Base-by-base conservation (phyloP, 2,329 filamentous ascomycete species). In the Botrytis pseudocinerea region DNA sequence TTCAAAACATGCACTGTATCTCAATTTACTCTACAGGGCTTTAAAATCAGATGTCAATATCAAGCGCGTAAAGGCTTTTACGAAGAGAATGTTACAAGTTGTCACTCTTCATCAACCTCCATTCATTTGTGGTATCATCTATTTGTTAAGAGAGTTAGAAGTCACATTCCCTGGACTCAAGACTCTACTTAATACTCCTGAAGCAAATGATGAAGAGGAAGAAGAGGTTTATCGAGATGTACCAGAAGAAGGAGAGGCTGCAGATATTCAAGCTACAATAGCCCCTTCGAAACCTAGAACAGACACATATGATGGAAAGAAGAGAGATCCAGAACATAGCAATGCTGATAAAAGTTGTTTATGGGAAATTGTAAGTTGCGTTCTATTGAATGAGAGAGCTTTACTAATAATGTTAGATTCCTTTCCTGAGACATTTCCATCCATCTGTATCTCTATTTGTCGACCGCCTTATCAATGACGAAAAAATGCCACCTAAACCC, bases 1-100 rank as follows among this genome's bases (percentile, higher is more conserved):
- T 8, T 98, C 95, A 4, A 99, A 99, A 83, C 95, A 99, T 81
- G 91, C 95, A 48, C 88, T 99, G 78, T 99, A 98, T 80, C 87
- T 99, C 75, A 99, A 99, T 80, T 86, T 99, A 25, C 84, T 99
- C 6, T 96, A 95, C 82, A 91, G 93, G 77, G 90, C 95, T 20
- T 84, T 99, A 75, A 98, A 97, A 84, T 90, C 91, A 51, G 96
- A 99, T 79, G 85, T 95, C n/a, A 96, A 95, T 81, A 89, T 93
- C 74, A 94, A 95, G 77, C 90, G 96, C 51, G 93, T 98, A 73
- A 97, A 98, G 83, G 96, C 96, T 1, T 99, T 99, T 80, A 91
- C 95, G 61, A 99, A 99, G 85, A 89, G 96, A 75, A 89, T 99
- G 82, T 85, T 98, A 62, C 96, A 99, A 81, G 86, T 97, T 59